Conservation (phyloP, 352 stramenopile species). For the Pythium insidiosum region DNA sequence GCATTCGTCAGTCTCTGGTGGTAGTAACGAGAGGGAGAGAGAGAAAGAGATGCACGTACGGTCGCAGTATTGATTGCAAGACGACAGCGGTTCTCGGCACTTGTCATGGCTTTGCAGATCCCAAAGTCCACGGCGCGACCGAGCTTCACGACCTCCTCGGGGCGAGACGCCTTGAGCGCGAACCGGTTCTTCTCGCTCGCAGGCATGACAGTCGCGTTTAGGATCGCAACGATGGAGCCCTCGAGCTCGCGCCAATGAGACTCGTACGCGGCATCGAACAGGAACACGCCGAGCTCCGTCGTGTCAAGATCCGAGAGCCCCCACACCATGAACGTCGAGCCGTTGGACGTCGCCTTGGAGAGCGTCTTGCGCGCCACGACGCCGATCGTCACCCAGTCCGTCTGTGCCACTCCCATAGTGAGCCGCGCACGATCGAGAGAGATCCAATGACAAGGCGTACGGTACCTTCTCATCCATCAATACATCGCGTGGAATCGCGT, state of each 20-base stretch:
- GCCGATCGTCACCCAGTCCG: conserved; percentile 80
- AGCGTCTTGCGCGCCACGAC: conserved; percentile 65
- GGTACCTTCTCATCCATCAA: conserved; percentile 49
- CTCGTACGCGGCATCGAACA: conserved; percentile 67
- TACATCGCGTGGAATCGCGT: conserved; percentile 35
- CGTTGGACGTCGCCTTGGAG: conserved; percentile 54
- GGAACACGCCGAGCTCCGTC: conserved; percentile 64
- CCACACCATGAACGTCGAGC: conserved; percentile 77
- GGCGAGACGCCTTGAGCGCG: conserved; percentile 59
- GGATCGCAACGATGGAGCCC: conserved; percentile 52
- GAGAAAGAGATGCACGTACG: conserved; percentile 13
- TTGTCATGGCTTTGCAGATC: conserved; percentile 67
- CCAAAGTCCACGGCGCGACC: conserved; percentile 62
- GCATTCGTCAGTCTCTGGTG: background rate
- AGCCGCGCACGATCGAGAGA: too few relatives aligned
- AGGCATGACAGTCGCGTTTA: conserved; percentile 61
- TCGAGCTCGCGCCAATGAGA: conserved; percentile 56
- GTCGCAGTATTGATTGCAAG: conserved; percentile 70
- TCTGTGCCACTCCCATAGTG: conserved; percentile 10
- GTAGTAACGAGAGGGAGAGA: background rate
- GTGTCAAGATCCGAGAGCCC: conserved; percentile 58
- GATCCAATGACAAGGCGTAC: background rate
- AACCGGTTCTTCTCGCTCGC: conserved; percentile 71
- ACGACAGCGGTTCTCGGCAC: conserved; percentile 47
- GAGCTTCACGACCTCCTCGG: conserved; percentile 51